A percentile compares a stretch with the other conserved stretches of the same genome.
These are phyloP conservation scores for Talaromyces verruculosus DNA, from an alignment of 2,329 filamentous ascomycete species.

Conservation along the genomic window DNA sequence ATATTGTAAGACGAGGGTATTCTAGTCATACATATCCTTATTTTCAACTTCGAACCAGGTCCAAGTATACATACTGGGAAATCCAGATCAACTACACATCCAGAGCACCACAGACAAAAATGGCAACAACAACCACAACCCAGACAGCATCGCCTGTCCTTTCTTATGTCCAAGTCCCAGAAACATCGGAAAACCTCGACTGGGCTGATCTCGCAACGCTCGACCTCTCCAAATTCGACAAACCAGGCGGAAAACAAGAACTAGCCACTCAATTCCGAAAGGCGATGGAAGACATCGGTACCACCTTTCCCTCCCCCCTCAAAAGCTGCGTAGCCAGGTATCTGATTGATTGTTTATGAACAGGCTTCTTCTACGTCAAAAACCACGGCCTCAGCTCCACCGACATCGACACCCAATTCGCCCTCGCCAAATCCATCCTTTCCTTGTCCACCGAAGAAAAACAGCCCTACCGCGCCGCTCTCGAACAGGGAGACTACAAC, in stretches of 20 bases:
- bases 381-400: constrained; percentile 62
- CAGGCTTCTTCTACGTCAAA: constrained; percentile 62
- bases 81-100: too few relatives aligned
- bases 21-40: neutral
- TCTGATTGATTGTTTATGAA: neutral
- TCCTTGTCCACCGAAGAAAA: constrained; percentile 59
- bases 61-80: too few relatives aligned
- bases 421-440: constrained; percentile 60
- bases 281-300: constrained; percentile 47
- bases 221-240: constrained; percentile 56
- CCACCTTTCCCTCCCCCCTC: neutral
- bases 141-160: neutral
- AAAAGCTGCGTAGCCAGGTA: neutral
- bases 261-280: constrained; percentile 57
- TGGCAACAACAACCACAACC: neutral
- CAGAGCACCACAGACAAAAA: neutral
- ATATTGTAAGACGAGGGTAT: neutral
- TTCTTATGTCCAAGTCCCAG: neutral
- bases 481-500: constrained; percentile 57
- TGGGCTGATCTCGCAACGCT: constrained; percentile 61
- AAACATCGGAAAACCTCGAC: constrained; percentile 21
- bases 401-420: constrained; percentile 61
- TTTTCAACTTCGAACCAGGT: neutral
- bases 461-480: constrained; percentile 51
- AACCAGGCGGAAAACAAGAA: constrained; percentile 55